A percentile compares a stretch with the other conserved stretches of the same genome.
Evolutionary conservation across 2,329 filamentous ascomycete species (phyloP).

Genomic region (Akanthomyces uredinophilus): DNA sequence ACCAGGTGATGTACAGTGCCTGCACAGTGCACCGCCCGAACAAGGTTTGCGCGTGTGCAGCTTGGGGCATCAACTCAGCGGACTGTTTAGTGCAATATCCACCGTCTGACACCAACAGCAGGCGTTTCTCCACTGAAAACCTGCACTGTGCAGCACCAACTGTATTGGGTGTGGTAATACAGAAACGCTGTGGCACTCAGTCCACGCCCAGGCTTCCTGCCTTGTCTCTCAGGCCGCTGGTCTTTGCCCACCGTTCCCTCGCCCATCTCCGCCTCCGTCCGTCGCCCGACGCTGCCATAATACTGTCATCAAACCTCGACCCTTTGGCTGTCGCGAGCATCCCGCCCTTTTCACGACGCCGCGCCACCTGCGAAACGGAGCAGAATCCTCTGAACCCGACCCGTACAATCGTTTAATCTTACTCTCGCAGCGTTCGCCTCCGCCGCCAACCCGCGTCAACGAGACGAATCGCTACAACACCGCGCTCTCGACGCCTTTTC

Average conservation of each 20-base stretch:
- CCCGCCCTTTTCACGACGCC: slow-evolving; percentile 9
- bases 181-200: slow-evolving; percentile 4
- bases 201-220: slow-evolving; percentile 4
- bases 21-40: not conserved
- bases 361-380: not conserved
- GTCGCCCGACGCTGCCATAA: slow-evolving; percentile 11
- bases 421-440: not conserved
- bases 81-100: not conserved
- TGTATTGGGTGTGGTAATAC: slow-evolving; percentile 4
- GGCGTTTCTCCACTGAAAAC: not conserved
- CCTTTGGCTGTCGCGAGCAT: slow-evolving; percentile 11
- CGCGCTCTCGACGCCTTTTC: slow-evolving; percentile 7
- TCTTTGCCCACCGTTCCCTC: slow-evolving; percentile 1
- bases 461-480: slow-evolving; percentile 4
- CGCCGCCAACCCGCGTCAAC: slow-evolving; percentile 5
- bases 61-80: not conserved
- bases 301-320: slow-evolving; percentile 13
- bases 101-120: not conserved
- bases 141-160: slow-evolving; percentile 1
- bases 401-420: slow-evolving; percentile 2
- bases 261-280: slow-evolving; percentile 11
- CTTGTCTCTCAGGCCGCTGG: slow-evolving; percentile 17
- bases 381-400: not conserved
- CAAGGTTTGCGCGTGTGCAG: not conserved
- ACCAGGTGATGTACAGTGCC: not conserved